These are phyloP conservation scores for Yamadazyma nakazawae DNA, from an alignment of 805 yeast species.

Conservation along the genomic window DNA sequence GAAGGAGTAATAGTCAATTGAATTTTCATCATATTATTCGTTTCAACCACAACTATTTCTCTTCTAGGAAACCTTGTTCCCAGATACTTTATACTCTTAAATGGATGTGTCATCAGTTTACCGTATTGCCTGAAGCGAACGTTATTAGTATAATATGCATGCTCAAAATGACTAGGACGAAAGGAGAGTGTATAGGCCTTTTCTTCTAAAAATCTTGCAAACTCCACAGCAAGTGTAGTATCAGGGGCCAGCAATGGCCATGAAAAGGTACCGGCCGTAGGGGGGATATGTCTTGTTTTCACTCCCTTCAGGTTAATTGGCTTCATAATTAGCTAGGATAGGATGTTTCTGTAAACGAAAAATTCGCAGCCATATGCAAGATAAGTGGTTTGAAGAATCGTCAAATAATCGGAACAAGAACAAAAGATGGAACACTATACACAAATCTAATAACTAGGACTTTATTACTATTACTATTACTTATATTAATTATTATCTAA, in stretches of 20 bases:
- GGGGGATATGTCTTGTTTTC: not conserved
- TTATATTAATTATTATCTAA: too few relatives aligned
- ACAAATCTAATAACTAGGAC: too few relatives aligned
- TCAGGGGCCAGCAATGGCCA: not conserved
- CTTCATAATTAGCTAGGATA: not conserved
- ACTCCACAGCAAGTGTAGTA: not conserved
- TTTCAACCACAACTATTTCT: not conserved
- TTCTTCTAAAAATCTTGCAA: not conserved
- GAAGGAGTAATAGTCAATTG: not conserved
- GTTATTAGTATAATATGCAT: not conserved
- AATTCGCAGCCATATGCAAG: not conserved
- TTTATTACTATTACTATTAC: not conserved
- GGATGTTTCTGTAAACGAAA: not conserved
- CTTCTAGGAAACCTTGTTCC: not conserved
- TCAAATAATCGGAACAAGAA: too few relatives aligned
- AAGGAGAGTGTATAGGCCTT: not conserved
- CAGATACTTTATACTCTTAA: not conserved
- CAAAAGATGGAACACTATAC: too few relatives aligned
- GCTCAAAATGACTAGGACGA: not conserved
- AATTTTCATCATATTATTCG: not conserved
- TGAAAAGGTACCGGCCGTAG: not conserved
- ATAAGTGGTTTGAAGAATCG: not conserved
- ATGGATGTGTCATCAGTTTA: not conserved
- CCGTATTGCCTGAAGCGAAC: not conserved
- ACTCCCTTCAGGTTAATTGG: not conserved